These are phyloP conservation scores for Lodderomyces oxycetoniae DNA, from an alignment of 1,139 yeast species.

Conservation along the genomic window DNA sequence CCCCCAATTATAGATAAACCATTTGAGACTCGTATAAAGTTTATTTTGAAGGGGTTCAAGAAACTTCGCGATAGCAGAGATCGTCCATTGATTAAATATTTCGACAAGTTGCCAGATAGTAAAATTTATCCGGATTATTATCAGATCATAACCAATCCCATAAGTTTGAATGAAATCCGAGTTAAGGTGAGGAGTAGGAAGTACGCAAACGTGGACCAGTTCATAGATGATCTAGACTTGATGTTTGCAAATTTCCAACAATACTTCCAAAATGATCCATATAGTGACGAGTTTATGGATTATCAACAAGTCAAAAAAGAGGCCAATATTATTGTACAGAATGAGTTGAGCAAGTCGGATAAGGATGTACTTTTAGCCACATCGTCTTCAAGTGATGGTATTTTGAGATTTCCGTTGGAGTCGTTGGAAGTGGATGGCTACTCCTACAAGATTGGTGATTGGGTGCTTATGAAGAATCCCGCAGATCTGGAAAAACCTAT, in stretches of 20 bases:
- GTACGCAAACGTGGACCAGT: constrained; percentile 70
- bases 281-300: constrained; percentile 52
- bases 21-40: constrained; percentile 86
- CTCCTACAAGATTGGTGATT: constrained; percentile 82
- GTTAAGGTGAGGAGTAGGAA: constrained; percentile 83
- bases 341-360: constrained; percentile 78
- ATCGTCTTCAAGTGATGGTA: constrained; percentile 50
- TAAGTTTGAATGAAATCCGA: constrained; percentile 76
- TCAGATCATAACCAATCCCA: constrained; percentile 59
- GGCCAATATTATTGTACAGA: constrained; percentile 56
- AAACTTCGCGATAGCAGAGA: constrained; percentile 57
- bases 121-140: constrained; percentile 67
- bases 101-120: constrained; percentile 80
- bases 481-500: constrained; percentile 88
- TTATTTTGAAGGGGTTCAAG: constrained; percentile 74
- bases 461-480: constrained; percentile 85
- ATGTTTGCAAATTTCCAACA: constrained; percentile 73
- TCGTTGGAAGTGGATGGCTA: constrained; percentile 67
- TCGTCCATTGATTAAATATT: constrained; percentile 49
- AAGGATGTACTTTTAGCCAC: constrained; percentile 69
- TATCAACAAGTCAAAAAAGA: constrained; percentile 46
- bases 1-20: constrained; percentile 96
- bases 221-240: constrained; percentile 68
- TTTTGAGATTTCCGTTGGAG: constrained; percentile 73
- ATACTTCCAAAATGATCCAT: constrained; percentile 54